Base-by-base conservation (phyloP, 2,329 filamentous ascomycete species). In the Fusarium coicis region DNA sequence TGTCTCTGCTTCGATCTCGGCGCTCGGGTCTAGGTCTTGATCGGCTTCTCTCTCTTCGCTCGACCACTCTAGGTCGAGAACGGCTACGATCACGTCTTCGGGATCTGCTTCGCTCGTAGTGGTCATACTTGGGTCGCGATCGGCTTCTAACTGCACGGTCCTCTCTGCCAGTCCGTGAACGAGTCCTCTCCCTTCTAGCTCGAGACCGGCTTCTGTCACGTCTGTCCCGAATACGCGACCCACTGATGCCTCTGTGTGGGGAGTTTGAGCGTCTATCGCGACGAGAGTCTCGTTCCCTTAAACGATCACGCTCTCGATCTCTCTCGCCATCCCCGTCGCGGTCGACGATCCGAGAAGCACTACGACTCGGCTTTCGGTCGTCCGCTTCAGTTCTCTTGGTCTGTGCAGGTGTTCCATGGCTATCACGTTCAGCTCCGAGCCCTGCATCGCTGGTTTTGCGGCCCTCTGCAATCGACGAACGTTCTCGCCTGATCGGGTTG, bases 401-500 rank as follows among this genome's bases (percentile, higher is more conserved):
- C 30, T 80, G 78, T 63, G 68, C 78, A 16, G 80, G 77, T 55
- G 73, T 79, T 39, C 78, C 79, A 26, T 80, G 78, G 61, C 67
- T 77, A 82, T 82, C 58, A 77, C 84, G 32, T 68, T 84, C 83
- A 7, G 70, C 42, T 63, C 83, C 85, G 19, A 74, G 47, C 30
- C 68, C 62, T 66, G 71, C 64, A 10, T 84, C 80, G 42, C 74
- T 77, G 16, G 67, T 60, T 70, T 85, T 87, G 71, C 83, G 86
- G 11, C 79, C 66, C 26, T 86, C 84, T 0, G 81, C 63, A 18
- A 80, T 77, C 73, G 86, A 87, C 10, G 85, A 79, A 6, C 85
- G 83, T 21, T 87, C 85, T 55, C 81, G 80, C 46, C 81, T 79
- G 57, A 90, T 87, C 4, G 89, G 89, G 62, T 89, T 85, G 64